Percentiles rank a stretch among this genome's conserved stretches.
Evolutionary conservation across 176 grass and related monocot species (phyloP).

Genomic region (Cymbopogon citratus): DNA sequence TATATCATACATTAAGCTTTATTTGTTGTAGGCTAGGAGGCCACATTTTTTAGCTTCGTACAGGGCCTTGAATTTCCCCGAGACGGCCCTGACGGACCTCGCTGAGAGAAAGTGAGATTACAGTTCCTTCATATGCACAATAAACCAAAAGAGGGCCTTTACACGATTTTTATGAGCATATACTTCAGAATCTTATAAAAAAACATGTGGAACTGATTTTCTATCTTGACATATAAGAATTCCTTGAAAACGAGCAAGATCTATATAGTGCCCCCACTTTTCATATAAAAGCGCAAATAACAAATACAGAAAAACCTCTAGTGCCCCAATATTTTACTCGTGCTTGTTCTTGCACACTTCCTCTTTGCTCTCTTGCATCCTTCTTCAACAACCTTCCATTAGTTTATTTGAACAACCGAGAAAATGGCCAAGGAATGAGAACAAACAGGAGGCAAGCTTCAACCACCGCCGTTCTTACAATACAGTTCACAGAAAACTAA

Average conservation of each 20-base stretch:
- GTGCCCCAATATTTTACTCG: constrained; percentile 15
- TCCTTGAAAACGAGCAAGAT: neutral
- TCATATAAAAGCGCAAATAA: neutral
- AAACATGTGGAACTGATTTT: neutral
- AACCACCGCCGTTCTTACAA: neutral
- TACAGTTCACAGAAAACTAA: constrained; percentile 21
- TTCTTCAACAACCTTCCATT: constrained; percentile 16
- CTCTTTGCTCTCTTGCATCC: constrained; percentile 9
- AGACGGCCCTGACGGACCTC: too few species aligned
- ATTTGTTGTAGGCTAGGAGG: too few species aligned
- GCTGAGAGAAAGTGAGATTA: too few species aligned
- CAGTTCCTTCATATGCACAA: too few species aligned
- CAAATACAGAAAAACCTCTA: neutral
- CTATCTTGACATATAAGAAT: neutral
- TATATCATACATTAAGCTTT: too few species aligned
- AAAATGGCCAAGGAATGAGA: constrained; percentile 32
- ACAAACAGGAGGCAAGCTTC: constrained; percentile 20
- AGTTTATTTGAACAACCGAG: neutral
- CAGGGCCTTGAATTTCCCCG: too few species aligned
- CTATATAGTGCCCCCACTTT: neutral
- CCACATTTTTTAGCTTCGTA: too few species aligned
- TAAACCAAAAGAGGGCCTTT: too few species aligned
- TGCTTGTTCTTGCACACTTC: neutral
- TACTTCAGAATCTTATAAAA: too few species aligned
- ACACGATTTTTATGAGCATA: too few species aligned